Base-by-base conservation (phyloP, 139 green algal genomes). In the Chlorella sp. region DNA sequence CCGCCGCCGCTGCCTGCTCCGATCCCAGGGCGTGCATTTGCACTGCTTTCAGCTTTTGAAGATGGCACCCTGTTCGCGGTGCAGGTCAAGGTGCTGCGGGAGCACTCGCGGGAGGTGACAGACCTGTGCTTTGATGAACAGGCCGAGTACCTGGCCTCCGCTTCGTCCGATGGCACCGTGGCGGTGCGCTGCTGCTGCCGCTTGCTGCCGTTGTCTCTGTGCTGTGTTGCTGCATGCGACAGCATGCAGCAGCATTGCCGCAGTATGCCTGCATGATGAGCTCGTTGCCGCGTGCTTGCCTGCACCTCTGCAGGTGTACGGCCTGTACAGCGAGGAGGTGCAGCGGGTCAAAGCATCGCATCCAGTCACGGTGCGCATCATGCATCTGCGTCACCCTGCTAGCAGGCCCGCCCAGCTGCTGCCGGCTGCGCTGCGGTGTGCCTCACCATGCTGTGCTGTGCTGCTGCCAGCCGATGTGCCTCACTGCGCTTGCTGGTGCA, bases 121-220 rank as follows among this genome's bases (percentile, higher is more conserved):
- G 93, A 95, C 64, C 71, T 99, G 1, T 92, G 85, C 71, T 96
- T 98, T 63, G 96, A 99, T 74, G 89, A 85, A 17, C 78, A 81
- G 12, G 90, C 89, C 3, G 97, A 99, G 83, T 91, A 91, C 71
- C 39, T 99, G 0, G 97, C 91, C 36, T 97, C 90, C 78, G 95
- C 94, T 76, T 96, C 93, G 1, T 89, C 94, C 20, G 97, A 99
- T 72, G 93, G 94, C 83, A 91, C 85, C 28, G 88, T 98, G 0
- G 89, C 87, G 87, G 93, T 98, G 84, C 85, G 30, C 36, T 47
- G 36, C 17, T 28, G 69, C 69, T 17, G 51, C 51, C 21, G 51
- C 12, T 21, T 51, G 44, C 6, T 6, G 44, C 44, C 9, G 44
- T 9, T 51, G 7, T 51, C 44, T 51, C 44, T 51, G 44, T 51